Conservation (phyloP, 1,139 yeast genomes). For the Kodamaea suecica region DNA sequence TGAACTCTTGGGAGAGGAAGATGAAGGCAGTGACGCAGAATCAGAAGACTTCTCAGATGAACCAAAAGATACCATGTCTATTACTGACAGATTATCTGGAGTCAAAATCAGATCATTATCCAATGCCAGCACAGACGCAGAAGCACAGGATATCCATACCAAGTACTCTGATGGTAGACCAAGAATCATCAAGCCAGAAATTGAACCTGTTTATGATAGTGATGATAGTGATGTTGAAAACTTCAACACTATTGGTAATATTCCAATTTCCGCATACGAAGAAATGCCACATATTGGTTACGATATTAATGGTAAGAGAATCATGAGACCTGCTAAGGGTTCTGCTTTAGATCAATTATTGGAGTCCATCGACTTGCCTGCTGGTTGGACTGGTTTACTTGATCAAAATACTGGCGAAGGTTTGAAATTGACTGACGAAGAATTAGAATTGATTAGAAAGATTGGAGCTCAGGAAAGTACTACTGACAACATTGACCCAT, state of each 20-base stretch:
- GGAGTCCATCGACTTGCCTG: conserved; percentile 89
- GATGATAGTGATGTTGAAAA: conserved; percentile 91
- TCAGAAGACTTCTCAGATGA: conserved; percentile 49
- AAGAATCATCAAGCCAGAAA: conserved; percentile 79
- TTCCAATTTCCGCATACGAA: conserved; percentile 90
- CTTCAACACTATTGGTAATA: conserved; percentile 85
- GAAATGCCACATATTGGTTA: conserved; percentile 98
- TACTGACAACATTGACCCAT: conserved; percentile 78
- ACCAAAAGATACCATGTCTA: conserved; percentile 46
- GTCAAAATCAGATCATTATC: conserved; percentile 51
- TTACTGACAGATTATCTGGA: conserved; percentile 55
- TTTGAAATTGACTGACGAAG: conserved; percentile 83
- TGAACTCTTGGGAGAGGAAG: conserved; percentile 52
- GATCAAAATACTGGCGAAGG: conserved; percentile 90
- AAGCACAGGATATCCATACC: conserved; percentile 37
- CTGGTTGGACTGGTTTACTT: conserved; percentile 96
- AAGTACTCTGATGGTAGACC: conserved; percentile 77
- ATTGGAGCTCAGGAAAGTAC: conserved; percentile 84
- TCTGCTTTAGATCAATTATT: conserved; percentile 87
- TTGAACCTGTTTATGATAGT: conserved; percentile 86
- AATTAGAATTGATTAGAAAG: conserved; percentile 81
- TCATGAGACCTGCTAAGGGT: conserved; percentile 98
- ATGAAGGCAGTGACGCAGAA: conserved; percentile 34
- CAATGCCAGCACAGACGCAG: conserved; percentile 24
- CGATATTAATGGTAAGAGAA: conserved; percentile 94